Conservation (phyloP, 345 rosid genomes). For the Lepidium sativum region DNA sequence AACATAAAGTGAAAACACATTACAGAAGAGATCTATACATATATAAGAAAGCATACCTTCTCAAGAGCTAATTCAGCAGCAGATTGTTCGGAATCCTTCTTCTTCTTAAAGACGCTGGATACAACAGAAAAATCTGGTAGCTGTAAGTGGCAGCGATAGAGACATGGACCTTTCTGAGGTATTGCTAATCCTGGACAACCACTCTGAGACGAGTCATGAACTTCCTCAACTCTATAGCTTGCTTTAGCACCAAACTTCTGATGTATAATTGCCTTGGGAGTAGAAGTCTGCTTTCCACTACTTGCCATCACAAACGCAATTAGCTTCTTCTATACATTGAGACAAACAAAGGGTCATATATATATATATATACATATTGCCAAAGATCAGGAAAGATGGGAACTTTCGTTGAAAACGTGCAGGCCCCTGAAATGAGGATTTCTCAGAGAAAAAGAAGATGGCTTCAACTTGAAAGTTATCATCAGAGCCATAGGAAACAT, state of each 20-base stretch:
- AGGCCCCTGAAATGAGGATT: neutral
- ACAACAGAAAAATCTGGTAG: constrained; percentile 65
- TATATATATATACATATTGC: neutral
- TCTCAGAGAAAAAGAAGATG: neutral
- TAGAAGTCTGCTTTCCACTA: constrained; percentile 32
- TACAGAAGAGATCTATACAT: neutral
- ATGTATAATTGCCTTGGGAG: constrained; percentile 80
- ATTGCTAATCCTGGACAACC: constrained; percentile 81
- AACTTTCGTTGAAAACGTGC: constrained; percentile 1
- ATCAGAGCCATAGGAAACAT: neutral
- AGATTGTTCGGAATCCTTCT: constrained; percentile 90
- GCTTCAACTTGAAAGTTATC: neutral
- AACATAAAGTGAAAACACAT: neutral
- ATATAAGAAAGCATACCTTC: constrained; percentile 35
- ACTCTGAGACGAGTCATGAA: constrained; percentile 46
- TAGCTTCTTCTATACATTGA: constrained; percentile 13
- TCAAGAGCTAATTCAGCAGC: constrained; percentile 86
- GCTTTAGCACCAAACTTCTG: constrained; percentile 69
- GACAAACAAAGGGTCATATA: neutral
- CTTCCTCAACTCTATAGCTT: constrained; percentile 57
- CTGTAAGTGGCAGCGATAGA: constrained; percentile 67
- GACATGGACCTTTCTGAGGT: constrained; percentile 68
- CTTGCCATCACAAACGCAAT: constrained; percentile 24
- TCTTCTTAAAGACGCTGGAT: constrained; percentile 53
- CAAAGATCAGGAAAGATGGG: neutral